Evolutionary conservation across 2,329 filamentous ascomycete genomes (phyloP).

Genomic region (Corynespora cassiicola): DNA sequence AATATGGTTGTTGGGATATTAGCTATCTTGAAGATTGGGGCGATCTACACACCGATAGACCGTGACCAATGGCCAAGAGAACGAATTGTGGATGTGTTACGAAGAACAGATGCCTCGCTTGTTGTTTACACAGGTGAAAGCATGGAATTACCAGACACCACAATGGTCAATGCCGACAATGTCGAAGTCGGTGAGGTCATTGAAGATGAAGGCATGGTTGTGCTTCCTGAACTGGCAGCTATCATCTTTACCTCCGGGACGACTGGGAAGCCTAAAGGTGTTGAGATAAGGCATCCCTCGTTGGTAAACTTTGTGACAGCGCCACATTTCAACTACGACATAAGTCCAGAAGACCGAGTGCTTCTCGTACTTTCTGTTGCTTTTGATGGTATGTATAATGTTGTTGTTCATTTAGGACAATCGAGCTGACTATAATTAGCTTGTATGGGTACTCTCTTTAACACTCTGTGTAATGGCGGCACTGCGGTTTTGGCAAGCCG

Average conservation of each 20-base stretch:
- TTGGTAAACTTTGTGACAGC: conserved; percentile 2
- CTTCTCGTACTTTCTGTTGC: conserved; percentile 5
- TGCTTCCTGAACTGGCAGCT: not conserved
- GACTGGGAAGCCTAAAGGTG: conserved; percentile 2
- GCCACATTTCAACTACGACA: conserved; percentile 2
- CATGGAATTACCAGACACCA: not conserved
- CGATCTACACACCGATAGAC: conserved; percentile 7
- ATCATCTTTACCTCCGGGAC: conserved; percentile 6
- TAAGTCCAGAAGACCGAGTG: conserved; percentile 1
- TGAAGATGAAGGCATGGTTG: not conserved
- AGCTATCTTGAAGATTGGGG: conserved; percentile 5
- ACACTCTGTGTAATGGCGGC: conserved; percentile 1
- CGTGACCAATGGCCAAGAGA: conserved; percentile 3
- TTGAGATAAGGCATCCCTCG: not conserved
- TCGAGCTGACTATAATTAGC: too few species aligned
- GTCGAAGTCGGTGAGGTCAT: not conserved
- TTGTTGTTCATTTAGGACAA: too few species aligned
- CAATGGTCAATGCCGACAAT: not conserved
- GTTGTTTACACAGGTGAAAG: not conserved
- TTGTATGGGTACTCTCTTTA: conserved; percentile 4
- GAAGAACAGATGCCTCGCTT: not conserved
- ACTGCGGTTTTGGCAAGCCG: not conserved
- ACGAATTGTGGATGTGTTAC: conserved; percentile 1
- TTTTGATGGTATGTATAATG: too few species aligned
- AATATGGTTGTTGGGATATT: conserved; percentile 8